phyloP scores from a whole-genome alignment of 306 rosid species.

The Sophora flavescens region DNA sequence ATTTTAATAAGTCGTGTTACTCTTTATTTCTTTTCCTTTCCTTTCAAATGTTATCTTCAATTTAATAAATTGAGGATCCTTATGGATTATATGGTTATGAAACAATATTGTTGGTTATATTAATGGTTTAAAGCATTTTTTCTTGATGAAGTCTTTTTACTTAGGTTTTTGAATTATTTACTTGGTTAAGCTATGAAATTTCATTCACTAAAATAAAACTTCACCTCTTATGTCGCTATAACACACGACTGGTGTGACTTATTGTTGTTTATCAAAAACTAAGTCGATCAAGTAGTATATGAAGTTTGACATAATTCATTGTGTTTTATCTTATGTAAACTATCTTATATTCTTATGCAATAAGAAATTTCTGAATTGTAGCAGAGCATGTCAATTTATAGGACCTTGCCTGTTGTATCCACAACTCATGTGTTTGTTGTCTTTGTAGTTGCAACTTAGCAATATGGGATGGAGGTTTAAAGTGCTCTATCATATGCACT shows the following conservation, averaged over 20 bases:
- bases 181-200: not conserved
- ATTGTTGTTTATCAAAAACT: not conserved
- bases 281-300: not conserved
- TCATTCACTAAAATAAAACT: not conserved
- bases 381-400: slow-evolving; percentile 12
- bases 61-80: not conserved
- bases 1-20: not conserved
- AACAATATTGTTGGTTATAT: not conserved
- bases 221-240: not conserved
- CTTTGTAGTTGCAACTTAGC: not conserved
- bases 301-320: not conserved
- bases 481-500: not conserved
- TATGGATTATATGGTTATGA: not conserved
- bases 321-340: not conserved
- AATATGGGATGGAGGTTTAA: not conserved
- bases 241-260: not conserved
- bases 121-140: not conserved
- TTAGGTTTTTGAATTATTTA: not conserved
- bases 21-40: not conserved
- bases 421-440: not conserved
- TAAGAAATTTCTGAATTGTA: not conserved
- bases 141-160: not conserved
- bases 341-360: slow-evolving; percentile 13
- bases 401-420: not conserved
- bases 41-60: not conserved